These are phyloP conservation scores for Liriodendron chinense DNA, from an alignment of 164 flowering plant species.

Conservation along the genomic window DNA sequence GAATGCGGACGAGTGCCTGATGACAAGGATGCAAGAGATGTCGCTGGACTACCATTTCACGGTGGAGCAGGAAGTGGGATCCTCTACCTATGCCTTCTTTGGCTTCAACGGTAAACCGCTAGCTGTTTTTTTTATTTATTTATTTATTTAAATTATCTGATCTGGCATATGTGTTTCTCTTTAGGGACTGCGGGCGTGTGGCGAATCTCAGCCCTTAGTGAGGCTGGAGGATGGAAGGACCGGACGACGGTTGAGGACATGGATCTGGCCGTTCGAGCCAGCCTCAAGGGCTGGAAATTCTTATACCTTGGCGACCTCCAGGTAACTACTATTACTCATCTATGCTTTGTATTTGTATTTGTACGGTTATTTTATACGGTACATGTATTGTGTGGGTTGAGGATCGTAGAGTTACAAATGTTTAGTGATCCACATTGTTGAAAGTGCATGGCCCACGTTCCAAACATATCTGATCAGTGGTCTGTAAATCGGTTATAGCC, in stretches of 20 bases:
- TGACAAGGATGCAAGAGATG: slow-evolving; percentile 86
- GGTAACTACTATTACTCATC: slow-evolving; percentile 27
- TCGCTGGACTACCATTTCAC: slow-evolving; percentile 76
- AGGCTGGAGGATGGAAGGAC: slow-evolving; percentile 99
- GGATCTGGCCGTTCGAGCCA: slow-evolving; percentile 94
- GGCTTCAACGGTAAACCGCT: slow-evolving; percentile 42
- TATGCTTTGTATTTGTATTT: neutral
- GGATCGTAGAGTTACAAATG: too few species aligned
- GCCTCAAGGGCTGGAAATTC: slow-evolving; percentile 95
- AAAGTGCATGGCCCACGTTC: too few species aligned
- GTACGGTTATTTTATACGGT: neutral
- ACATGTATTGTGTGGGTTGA: too few species aligned
- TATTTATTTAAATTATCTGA: too few species aligned
- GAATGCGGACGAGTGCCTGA: slow-evolving; percentile 58
- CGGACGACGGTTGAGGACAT: slow-evolving; percentile 96
- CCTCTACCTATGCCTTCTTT: slow-evolving; percentile 93
- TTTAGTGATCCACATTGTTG: too few species aligned
- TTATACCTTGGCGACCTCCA: slow-evolving; percentile 76
- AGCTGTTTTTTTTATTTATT: neutral
- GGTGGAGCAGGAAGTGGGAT: slow-evolving; percentile 80
- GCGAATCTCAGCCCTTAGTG: slow-evolving; percentile 89
- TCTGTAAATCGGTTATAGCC: too few species aligned
- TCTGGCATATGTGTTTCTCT: neutral
- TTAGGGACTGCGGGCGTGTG: slow-evolving; percentile 95
- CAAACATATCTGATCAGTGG: too few species aligned